These are phyloP conservation scores for Saturnispora galanensis DNA, from an alignment of 805 yeast genomes.

Conservation along the genomic window DNA sequence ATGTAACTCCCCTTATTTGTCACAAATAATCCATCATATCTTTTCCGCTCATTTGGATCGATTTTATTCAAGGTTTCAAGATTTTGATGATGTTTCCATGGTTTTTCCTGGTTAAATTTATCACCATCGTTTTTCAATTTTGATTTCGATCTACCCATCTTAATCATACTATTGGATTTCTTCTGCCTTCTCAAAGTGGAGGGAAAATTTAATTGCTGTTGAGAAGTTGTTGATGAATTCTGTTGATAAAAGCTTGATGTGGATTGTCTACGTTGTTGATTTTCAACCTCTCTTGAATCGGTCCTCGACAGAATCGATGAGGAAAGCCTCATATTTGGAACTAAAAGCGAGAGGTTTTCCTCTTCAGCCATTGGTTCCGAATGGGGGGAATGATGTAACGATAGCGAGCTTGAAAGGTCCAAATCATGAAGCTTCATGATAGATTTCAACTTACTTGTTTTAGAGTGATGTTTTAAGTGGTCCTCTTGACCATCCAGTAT, in stretches of 20 bases:
- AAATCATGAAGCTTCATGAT: too few relatives aligned
- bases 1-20: constrained; percentile 67
- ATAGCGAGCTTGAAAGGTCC: too few relatives aligned
- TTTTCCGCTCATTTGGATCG: constrained; percentile 57
- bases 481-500: too few relatives aligned
- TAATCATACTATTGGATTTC: constrained; percentile 15
- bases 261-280: too few relatives aligned
- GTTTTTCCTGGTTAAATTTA: constrained; percentile 75
- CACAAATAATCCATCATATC: constrained; percentile 93
- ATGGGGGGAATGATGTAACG: too few relatives aligned
- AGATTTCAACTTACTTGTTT: too few relatives aligned
- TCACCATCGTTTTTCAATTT: constrained; percentile 27
- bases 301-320: too few relatives aligned
- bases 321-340: too few relatives aligned
- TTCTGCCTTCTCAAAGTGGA: constrained; percentile 36
- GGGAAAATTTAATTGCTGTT: constrained; percentile 31
- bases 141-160: constrained; percentile 14
- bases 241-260: too few relatives aligned
- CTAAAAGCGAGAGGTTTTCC: too few relatives aligned
- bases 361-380: background rate
- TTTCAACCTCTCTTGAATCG: too few relatives aligned
- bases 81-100: constrained; percentile 82
- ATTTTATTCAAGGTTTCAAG: constrained; percentile 7
- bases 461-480: too few relatives aligned
- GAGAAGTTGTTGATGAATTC: background rate